phyloP scores from a whole-genome alignment of 2,329 filamentous ascomycete species.

The Cladophialophora bantiana region DNA sequence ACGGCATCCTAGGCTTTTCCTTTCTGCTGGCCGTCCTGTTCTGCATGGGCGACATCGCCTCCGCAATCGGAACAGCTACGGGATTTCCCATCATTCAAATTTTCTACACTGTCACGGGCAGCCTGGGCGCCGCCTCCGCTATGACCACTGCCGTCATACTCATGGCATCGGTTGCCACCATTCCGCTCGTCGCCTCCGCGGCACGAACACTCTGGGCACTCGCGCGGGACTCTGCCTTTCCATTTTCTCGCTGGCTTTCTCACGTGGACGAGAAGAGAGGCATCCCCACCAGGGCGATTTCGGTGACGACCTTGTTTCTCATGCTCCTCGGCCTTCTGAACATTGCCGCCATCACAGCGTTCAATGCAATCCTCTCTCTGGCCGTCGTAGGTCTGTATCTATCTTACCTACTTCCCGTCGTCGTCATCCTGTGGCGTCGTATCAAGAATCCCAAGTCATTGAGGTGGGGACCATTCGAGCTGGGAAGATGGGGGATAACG shows the following conservation, averaged over 20 bases:
- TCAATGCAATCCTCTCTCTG: conserved; percentile 41
- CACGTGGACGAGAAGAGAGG: conserved; percentile 29
- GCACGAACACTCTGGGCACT: conserved; percentile 50
- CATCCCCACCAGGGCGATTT: conserved; percentile 25
- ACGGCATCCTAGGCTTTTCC: conserved; percentile 56
- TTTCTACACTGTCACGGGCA: conserved; percentile 45
- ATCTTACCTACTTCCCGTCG: conserved; percentile 56
- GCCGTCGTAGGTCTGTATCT: conserved; percentile 52
- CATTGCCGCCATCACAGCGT: conserved; percentile 38
- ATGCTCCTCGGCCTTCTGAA: conserved; percentile 35
- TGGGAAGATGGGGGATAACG: conserved; percentile 40
- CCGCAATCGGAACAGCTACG: conserved; percentile 50
- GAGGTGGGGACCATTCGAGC: conserved; percentile 37
- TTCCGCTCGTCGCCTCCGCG: conserved; percentile 47
- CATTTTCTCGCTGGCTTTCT: conserved; percentile 44
- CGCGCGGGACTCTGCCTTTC: conserved; percentile 51
- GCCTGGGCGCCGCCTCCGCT: conserved; percentile 41
- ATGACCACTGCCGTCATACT: conserved; percentile 45
- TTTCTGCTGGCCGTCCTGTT: conserved; percentile 55
- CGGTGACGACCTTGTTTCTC: conserved; percentile 29
- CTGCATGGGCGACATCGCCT: conserved; percentile 51
- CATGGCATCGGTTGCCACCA: conserved; percentile 41
- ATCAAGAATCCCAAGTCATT: conserved; percentile 28
- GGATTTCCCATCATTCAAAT: conserved; percentile 56
- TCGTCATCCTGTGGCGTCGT: conserved; percentile 53